Base-by-base conservation (phyloP, 768 basidiomycete genomes). In the Xerocomellus dryophilus region DNA sequence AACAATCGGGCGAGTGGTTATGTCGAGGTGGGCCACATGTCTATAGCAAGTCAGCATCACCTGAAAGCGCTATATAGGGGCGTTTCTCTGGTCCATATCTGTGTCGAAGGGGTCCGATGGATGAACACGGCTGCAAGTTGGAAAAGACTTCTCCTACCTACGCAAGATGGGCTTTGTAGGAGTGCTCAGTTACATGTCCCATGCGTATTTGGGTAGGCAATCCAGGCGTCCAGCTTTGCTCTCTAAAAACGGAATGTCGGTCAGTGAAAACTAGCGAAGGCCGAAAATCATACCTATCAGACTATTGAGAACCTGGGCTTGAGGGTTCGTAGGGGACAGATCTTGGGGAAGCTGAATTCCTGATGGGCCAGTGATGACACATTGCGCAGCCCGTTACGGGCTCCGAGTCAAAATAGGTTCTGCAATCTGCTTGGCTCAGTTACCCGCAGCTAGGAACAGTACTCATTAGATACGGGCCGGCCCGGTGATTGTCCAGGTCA, bases 401-500 rank as follows among this genome's bases (percentile, higher is more conserved):
- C 23, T 25, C n/a, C n/a, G n/a, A n/a, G n/a, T n/a, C n/a, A 18
- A 14, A 7, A 1, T 11, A n/a, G n/a, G 27, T 44, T 44, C 12
- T 7, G 34, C 6, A 35, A 35, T 2, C 12, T 18, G 25, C 6
- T 43, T 27, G 27, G 43, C 27, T 11, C n/a, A 18, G 43, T 43
- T 11, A 11, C 17, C 25, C n/a, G 27, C 27, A 18, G 11, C 14
- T 21, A 21, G 21, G 23, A 14, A 7, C 23, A 5, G 20, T 12
- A 15, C 40, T 36, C 36, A 36, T n/a, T 36, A 12, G 7, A 15
- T 7, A 10, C 17, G 34, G 6, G 15, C 14, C 34, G 27, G n/a
- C 18, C 36, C 17, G 35, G 17, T 11, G 31, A 32, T 32, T 32
- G 11, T 8, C 2, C 15, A 2, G 12, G 51, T 59, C 64, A 66